phyloP scores from a whole-genome alignment of 257 asterid species.

The Petunia secreta region DNA sequence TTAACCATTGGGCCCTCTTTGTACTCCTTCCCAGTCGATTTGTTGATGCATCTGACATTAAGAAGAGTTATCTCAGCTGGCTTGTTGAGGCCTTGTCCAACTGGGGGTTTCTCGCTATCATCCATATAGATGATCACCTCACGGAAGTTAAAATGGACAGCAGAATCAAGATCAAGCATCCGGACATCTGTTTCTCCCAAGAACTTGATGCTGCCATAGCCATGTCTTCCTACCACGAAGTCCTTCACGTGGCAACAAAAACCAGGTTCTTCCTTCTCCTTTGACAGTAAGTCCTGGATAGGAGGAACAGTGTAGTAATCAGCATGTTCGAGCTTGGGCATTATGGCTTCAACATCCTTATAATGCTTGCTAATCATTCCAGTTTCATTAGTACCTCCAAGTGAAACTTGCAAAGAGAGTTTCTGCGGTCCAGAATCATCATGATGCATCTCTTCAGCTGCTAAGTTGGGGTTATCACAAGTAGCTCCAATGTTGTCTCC shows the following conservation, averaged over 20 bases:
- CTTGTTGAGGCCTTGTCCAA: slow-evolving; percentile 84
- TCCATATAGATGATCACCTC: slow-evolving; percentile 71
- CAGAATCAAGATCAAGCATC: slow-evolving; percentile 75
- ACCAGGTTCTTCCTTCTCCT: slow-evolving; percentile 78
- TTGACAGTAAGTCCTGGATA: slow-evolving; percentile 44
- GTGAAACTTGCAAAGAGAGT: background rate
- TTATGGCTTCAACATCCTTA: slow-evolving; percentile 28
- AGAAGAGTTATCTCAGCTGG: slow-evolving; percentile 84
- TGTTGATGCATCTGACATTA: slow-evolving; percentile 69
- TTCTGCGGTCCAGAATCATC: background rate
- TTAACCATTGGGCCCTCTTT: slow-evolving; percentile 67
- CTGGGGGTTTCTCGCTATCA: slow-evolving; percentile 74
- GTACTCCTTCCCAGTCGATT: slow-evolving; percentile 55
- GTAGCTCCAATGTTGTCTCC: background rate
- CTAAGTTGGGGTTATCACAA: background rate
- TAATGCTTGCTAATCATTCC: background rate
- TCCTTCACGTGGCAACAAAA: slow-evolving; percentile 70
- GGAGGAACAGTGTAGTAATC: slow-evolving; percentile 40
- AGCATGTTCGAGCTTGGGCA: slow-evolving; percentile 32
- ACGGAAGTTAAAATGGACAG: slow-evolving; percentile 61
- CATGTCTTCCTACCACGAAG: slow-evolving; percentile 73
- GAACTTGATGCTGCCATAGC: slow-evolving; percentile 80
- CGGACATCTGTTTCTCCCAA: slow-evolving; percentile 84
- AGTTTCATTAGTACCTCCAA: slow-evolving; percentile 9
- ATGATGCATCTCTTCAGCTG: background rate